Evolutionary conservation across 768 basidiomycete species (phyloP).

Genomic region (Auricularia sp.): DNA sequence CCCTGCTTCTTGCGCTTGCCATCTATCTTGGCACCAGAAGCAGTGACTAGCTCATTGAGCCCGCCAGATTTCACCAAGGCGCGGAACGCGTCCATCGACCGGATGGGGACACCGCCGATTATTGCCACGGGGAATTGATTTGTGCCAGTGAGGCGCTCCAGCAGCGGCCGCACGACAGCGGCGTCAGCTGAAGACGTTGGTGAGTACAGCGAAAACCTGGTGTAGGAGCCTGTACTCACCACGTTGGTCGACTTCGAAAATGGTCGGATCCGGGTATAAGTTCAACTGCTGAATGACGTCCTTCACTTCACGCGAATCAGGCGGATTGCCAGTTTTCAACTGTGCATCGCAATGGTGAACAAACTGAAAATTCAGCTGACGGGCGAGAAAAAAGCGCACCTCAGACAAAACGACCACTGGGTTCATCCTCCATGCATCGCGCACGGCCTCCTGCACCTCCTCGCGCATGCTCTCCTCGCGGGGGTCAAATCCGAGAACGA

Average conservation of each 20-base stretch:
- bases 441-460: constrained; percentile 49
- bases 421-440: constrained; percentile 60
- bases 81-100: no score
- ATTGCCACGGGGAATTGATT: constrained; percentile 56
- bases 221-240: constrained; percentile 17
- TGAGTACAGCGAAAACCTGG: neutral
- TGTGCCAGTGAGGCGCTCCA: constrained; percentile 48
- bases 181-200: constrained; percentile 41
- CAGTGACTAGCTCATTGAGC: no score
- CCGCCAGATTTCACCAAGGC: no score
- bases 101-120: constrained; percentile 28
- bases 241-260: constrained; percentile 65
- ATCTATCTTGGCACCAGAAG: no score
- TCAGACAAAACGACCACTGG: constrained; percentile 71
- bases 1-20: no score
- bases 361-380: no score
- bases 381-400: constrained; percentile 8
- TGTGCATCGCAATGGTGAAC: no score
- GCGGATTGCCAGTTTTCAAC: constrained; percentile 53
- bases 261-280: constrained; percentile 50
- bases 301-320: constrained; percentile 59
- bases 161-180: constrained; percentile 48
- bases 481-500: constrained; percentile 76
- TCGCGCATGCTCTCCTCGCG: constrained; percentile 34
- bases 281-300: constrained; percentile 42